Percentiles rank a stretch among this genome's conserved stretches.
Evolutionary conservation across 192 early-diverging fungal species (phyloP).

Genomic region (Podila minutissima): DNA sequence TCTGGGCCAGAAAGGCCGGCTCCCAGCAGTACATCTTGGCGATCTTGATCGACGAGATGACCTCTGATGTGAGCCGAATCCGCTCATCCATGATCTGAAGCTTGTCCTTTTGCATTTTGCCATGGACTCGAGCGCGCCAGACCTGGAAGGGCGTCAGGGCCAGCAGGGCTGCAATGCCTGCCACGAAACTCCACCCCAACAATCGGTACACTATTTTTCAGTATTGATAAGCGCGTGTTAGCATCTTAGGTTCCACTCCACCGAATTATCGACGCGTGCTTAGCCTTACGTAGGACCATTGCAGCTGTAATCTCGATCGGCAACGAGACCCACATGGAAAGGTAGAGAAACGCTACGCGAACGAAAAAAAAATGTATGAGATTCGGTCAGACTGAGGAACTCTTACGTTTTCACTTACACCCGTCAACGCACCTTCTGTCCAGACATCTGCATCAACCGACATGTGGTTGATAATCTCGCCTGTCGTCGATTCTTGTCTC

Average conservation of each 20-base stretch:
- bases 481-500: slow-evolving; percentile 21
- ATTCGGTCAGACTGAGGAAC: too few relatives aligned
- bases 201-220: slow-evolving; percentile 24
- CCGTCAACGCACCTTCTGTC: slow-evolving; percentile 1
- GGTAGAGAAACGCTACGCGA: background rate
- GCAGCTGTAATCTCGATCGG: slow-evolving; percentile 32
- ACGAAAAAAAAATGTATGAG: too few relatives aligned
- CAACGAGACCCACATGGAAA: slow-evolving; percentile 32
- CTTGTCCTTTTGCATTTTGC: slow-evolving; percentile 14
- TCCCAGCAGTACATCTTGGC: slow-evolving; percentile 45
- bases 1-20: slow-evolving; percentile 16
- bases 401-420: too few relatives aligned
- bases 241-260: too few relatives aligned
- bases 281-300: slow-evolving; percentile 30
- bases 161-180: slow-evolving; percentile 14
- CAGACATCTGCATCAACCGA: slow-evolving; percentile 36
- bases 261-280: background rate
- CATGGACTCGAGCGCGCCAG: slow-evolving; percentile 22
- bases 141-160: slow-evolving; percentile 22
- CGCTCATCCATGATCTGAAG: slow-evolving; percentile 32
- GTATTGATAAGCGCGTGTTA: too few relatives aligned
- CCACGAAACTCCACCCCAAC: slow-evolving; percentile 37
- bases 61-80: slow-evolving; percentile 25
- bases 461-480: slow-evolving; percentile 43
- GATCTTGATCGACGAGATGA: slow-evolving; percentile 19